Conservation (phyloP, 2,329 filamentous ascomycete species). For the Mycocentrospora acerina region DNA sequence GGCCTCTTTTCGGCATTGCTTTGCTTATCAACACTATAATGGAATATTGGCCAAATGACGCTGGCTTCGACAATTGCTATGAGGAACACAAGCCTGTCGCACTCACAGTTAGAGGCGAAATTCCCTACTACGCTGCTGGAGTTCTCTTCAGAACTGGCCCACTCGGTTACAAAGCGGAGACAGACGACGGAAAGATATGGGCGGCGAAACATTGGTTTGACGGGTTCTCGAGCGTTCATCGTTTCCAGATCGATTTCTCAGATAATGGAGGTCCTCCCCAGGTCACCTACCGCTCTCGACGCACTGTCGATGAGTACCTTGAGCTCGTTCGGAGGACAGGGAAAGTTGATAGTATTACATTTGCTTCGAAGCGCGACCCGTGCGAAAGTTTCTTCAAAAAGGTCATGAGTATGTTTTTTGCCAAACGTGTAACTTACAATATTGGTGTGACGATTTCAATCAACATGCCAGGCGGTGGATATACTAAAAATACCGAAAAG, state of each 20-base stretch:
- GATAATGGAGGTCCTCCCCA: constrained; percentile 35
- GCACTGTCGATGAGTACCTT: constrained; percentile 65
- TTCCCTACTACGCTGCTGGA: constrained; percentile 72
- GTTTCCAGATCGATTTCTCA: constrained; percentile 65
- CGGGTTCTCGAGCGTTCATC: constrained; percentile 69
- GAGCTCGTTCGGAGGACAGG: constrained; percentile 63
- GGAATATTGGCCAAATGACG: constrained; percentile 33
- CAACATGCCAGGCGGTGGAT: constrained; percentile 59
- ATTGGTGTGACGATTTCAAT: constrained; percentile 66
- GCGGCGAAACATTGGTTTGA: constrained; percentile 79
- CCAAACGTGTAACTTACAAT: constrained; percentile 50
- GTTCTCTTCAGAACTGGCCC: constrained; percentile 69
- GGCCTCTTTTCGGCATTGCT: neutral
- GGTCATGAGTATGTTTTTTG: constrained; percentile 62
- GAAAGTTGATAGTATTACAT: constrained; percentile 58
- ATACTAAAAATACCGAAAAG: constrained; percentile 7
- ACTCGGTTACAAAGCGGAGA: constrained; percentile 64
- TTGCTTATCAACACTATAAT: constrained; percentile 16
- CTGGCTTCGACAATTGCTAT: constrained; percentile 62
- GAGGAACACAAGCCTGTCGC: constrained; percentile 67
- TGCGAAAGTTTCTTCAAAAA: constrained; percentile 75
- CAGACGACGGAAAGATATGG: constrained; percentile 59
- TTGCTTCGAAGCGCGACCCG: constrained; percentile 72
- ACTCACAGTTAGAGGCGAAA: constrained; percentile 63
- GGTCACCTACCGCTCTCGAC: constrained; percentile 71